Base-by-base conservation (phyloP, 306 rosid genomes). In the Abrus pulchellus region DNA sequence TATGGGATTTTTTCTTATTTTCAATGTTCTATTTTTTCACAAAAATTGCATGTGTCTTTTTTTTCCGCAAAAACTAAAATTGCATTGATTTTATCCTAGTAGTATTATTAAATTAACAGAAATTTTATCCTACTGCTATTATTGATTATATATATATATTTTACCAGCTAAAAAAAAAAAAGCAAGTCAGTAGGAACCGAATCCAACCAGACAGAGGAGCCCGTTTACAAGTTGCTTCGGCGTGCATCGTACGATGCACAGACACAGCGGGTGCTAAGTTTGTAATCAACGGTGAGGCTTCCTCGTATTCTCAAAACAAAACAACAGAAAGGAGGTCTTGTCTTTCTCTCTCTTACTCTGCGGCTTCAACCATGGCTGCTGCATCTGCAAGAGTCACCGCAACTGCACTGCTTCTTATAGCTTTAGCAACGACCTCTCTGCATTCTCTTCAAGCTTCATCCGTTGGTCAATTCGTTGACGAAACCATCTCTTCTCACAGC, bases 401-500 rank as follows among this genome's bases (percentile, higher is more conserved):
- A 5, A 47, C 88, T 3, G 72, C 83, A 12, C 14, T 86, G 41
- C 56, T 63, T 40, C 43, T 86, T 29, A 13, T 88, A 33, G 83
- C 86, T 13, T 76, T 84, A 43, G 80, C 87, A 10, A 77, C 87
- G 8, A 80, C 65, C 41, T 86, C 86, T 68, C 60, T 88, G 1
- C 57, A 68, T 44, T 78, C 71, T 38, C 79, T 85, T 83, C 62
- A 90, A 41, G 67, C 91, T 67, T 77, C 97, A 3, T 9, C 87
- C 1, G 70, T 78, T 9, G 81, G 89, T 59, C 87, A 73, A 38
- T 95, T 95, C 84, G 86, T 95, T 77, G 87, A 83, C 77, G 93
- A 91, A 27, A 90, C 98, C 83, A 77, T 95, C 53, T 44, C 86
- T 45, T 90, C 96, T 48, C 89, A 93, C 92, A 84, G 86, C 40